Percentiles rank a stretch among this genome's conserved stretches.
Evolutionary conservation across 148 eudicot species (phyloP).

Genomic region (Cornus florida): DNA sequence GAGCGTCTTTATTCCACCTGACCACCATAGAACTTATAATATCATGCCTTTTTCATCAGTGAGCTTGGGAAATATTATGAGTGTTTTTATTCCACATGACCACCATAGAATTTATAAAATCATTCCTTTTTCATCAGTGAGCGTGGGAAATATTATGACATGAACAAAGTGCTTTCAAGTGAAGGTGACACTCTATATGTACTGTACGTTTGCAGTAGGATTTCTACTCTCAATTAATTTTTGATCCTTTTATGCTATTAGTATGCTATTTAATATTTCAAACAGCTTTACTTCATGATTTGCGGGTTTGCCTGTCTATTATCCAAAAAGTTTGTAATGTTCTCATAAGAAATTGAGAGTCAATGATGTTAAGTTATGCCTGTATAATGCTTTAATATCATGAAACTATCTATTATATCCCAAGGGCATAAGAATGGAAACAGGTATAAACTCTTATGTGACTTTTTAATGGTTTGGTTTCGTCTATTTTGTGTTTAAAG

Average conservation of each 20-base stretch:
- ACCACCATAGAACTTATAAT: no score
- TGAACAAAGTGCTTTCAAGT: no score
- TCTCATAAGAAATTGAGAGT: no score
- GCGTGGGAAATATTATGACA: background rate
- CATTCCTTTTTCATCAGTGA: background rate
- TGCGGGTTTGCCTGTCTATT: background rate
- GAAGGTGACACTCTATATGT: no score
- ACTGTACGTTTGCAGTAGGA: no score
- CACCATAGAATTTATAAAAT: no score
- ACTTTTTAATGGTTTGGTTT: background rate
- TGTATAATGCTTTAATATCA: background rate
- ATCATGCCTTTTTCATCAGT: background rate
- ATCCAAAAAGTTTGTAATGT: background rate
- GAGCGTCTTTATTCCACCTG: no score
- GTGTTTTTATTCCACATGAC: no score
- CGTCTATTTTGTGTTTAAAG: background rate
- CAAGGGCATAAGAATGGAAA: background rate
- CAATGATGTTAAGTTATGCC: background rate
- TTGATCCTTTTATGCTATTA: no score
- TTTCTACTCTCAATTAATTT: no score
- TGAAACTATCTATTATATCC: background rate
- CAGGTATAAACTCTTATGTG: background rate
- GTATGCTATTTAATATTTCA: no score
- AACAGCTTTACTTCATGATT: no score
- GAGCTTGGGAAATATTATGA: background rate